Conservation (phyloP, 2,329 filamentous ascomycete species). For the Atkinsonella texensis region DNA sequence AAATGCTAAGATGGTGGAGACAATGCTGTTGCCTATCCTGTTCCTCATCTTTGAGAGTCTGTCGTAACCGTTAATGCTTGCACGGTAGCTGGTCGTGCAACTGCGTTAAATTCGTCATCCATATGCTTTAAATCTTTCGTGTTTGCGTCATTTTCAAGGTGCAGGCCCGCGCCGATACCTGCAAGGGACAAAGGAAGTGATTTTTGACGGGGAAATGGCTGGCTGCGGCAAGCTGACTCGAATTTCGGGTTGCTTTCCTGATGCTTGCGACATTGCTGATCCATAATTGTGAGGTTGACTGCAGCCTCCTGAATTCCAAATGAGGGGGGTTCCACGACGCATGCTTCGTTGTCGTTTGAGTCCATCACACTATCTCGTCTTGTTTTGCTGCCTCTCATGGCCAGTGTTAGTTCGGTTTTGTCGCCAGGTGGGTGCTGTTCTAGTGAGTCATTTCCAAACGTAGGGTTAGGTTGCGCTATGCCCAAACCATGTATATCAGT, state of each 20-base stretch:
- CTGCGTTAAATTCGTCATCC: constrained; percentile 10
- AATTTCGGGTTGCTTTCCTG: not conserved
- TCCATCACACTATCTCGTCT: not conserved
- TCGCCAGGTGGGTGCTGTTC: not conserved
- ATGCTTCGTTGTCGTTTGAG: not conserved
- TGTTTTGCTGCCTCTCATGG: not conserved
- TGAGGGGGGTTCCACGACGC: not conserved
- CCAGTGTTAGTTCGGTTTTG: not conserved
- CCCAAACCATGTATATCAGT: not conserved
- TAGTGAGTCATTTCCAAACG: not conserved
- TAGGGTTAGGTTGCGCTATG: not conserved
- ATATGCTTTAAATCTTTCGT: constrained; percentile 8
- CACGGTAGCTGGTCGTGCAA: constrained; percentile 9
- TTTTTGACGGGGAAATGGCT: not conserved
- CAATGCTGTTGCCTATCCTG: constrained; percentile 1
- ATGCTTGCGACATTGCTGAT: not conserved
- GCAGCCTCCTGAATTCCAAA: not conserved
- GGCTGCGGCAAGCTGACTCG: not conserved
- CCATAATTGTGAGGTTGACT: not conserved
- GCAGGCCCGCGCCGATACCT: constrained; percentile 15
- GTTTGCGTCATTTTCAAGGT: constrained; percentile 11
- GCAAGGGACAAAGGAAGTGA: constrained; percentile 11
- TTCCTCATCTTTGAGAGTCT: constrained; percentile 6
- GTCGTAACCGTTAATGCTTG: constrained; percentile 11
- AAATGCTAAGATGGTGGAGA: not conserved